These are phyloP conservation scores for Exophiala sp. DNA, from an alignment of 2,329 filamentous ascomycete genomes.

Conservation along the genomic window DNA sequence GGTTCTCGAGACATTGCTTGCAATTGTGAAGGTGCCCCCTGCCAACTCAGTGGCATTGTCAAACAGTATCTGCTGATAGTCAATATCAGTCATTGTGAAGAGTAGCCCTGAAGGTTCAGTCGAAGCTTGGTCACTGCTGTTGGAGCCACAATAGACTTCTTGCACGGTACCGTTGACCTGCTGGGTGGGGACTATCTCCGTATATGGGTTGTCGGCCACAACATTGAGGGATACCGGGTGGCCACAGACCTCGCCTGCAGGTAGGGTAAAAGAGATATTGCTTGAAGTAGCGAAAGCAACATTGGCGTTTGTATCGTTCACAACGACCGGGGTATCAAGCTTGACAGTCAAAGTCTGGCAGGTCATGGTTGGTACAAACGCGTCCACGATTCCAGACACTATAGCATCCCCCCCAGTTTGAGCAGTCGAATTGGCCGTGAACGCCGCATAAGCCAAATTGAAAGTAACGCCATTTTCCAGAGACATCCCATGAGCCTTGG, in stretches of 20 bases:
- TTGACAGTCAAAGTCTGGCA: constrained; percentile 21
- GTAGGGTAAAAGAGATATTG: constrained; percentile 24
- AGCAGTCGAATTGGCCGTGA: constrained; percentile 15
- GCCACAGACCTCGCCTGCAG: constrained; percentile 20
- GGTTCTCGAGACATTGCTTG: constrained; percentile 23
- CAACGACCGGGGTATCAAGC: constrained; percentile 16
- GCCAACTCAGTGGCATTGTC: constrained; percentile 23
- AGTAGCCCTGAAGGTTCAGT: constrained; percentile 19
- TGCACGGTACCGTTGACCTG: constrained; percentile 24
- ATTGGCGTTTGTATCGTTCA: constrained; percentile 21
- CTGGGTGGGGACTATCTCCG: constrained; percentile 20
- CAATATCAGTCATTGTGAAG: constrained; percentile 24
- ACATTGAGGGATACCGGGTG: constrained; percentile 18
- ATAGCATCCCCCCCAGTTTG: constrained; percentile 10
- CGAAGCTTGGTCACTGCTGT: constrained; percentile 11
- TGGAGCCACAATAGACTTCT: constrained; percentile 19
- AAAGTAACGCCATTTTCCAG: constrained; percentile 22
- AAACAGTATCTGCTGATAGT: constrained; percentile 23
- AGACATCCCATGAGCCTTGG: constrained; percentile 21
- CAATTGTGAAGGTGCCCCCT: constrained; percentile 24
- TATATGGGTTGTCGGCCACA: constrained; percentile 24
- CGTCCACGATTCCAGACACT: constrained; percentile 20
- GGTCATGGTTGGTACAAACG: constrained; percentile 25
- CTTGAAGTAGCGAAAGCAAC: constrained; percentile 19
- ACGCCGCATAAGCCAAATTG: constrained; percentile 23